phyloP scores from a whole-genome alignment of 208 protist species.

The Leptomonas pyrrhocoris region DNA sequence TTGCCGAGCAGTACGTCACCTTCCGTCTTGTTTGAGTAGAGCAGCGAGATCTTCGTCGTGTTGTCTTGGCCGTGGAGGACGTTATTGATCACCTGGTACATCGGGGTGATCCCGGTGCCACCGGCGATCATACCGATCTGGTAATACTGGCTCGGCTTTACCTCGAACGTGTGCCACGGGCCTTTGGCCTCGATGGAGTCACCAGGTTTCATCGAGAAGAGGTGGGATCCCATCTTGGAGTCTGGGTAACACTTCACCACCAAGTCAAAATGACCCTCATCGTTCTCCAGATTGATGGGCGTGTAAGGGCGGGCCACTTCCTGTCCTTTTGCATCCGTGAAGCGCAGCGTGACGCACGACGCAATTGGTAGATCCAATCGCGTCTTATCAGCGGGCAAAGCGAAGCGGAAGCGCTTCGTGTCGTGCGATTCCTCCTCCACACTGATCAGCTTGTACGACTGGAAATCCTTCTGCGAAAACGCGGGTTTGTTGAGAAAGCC shows the following conservation, averaged over 20 bases:
- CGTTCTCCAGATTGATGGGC: constrained; percentile 52
- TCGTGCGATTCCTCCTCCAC: constrained; percentile 61
- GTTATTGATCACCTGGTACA: constrained; percentile 82
- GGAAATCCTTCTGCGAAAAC: constrained; percentile 71
- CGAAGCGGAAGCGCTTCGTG: constrained; percentile 76
- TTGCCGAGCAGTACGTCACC: constrained; percentile 82
- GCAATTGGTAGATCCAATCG: constrained; percentile 46
- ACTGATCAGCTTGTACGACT: constrained; percentile 59
- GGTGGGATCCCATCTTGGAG: constrained; percentile 89
- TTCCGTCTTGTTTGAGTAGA: constrained; percentile 80
- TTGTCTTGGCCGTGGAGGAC: constrained; percentile 62
- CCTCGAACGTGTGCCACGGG: constrained; percentile 75
- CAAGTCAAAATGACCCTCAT: constrained; percentile 76
- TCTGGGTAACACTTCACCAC: constrained; percentile 84
- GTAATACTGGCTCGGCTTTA: constrained; percentile 66
- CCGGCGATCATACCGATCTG: constrained; percentile 85
- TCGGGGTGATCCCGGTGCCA: constrained; percentile 92
- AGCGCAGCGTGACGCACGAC: constrained; percentile 74
- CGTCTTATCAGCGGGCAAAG: constrained; percentile 38
- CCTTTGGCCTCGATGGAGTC: constrained; percentile 85
- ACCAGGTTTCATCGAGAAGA: constrained; percentile 82
- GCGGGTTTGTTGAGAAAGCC: constrained; percentile 29
- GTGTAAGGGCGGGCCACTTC: constrained; percentile 83
- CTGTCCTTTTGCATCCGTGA: constrained; percentile 59
- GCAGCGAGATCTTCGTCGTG: constrained; percentile 63